Base-by-base conservation (phyloP, 169 alveolate species). In the Cryptosporidium baileyi region DNA sequence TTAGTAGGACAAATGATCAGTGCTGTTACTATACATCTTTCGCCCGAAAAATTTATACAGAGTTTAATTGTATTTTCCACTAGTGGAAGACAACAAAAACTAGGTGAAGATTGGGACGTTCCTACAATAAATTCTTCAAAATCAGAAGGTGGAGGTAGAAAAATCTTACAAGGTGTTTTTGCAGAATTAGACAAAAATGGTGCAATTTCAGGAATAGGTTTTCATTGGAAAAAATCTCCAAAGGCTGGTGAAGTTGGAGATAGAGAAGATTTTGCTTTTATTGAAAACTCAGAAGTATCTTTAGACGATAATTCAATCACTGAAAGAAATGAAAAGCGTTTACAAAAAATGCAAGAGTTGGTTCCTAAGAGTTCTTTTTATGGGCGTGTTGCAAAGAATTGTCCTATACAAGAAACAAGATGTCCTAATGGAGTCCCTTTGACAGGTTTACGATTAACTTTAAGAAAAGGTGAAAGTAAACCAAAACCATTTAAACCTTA, bases 1-100 rank as follows among this genome's bases (percentile, higher is more conserved):
- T 32, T 74, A 54, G 85, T 74, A 9, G 85, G 85, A 32, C 60
- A 60, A 13, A 54, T 74, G 65, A 41, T 74, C 36, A 74, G 67
- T 40, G 67, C 85, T 38, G 61, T 74, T 41, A 74, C 74, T 24
- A 19, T 74, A 36, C 85, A 74, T 57, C 17, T 74, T 2, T 74
- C 85, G 7, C 85, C 85, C 7, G 85, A 74, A 47, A 74, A 51
- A 60, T 74, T 74, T 57, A 74, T 74, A n/a, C 85, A 74, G n/a
- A 74, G 85, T 11, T 24, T 74, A 22, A 44, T 74, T 3, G 15
- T 74, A 1, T 57, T 54, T 44, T 74, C 85, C 11, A 57, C 67
- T 2, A 74, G 54, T 6, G 85, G 85, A 1, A 24, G 85, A 1
- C 85, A 74, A 30, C 65, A 74, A 44, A 74, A 32, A 11, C 26